Evolutionary conservation across 441 rosid genomes (phyloP).

Genomic region (Gossypium davidsonii): DNA sequence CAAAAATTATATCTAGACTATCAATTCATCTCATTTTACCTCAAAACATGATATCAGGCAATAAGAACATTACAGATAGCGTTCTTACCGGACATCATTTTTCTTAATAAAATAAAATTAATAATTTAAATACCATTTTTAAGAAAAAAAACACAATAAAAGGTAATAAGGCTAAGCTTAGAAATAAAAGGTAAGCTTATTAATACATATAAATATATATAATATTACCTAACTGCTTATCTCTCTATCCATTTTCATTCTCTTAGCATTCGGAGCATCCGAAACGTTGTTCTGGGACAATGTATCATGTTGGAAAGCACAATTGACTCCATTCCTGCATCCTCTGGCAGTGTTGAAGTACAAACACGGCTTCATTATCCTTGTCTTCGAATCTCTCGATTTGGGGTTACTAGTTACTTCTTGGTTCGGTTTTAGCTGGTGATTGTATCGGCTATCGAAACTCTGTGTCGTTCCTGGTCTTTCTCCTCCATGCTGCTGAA

Average conservation of each 20-base stretch:
- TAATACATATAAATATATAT: neutral
- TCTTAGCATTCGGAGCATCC: conserved; percentile 57
- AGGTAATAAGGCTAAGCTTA: too few species aligned
- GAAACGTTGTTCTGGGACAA: conserved; percentile 44
- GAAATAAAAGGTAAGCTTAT: conserved; percentile 17
- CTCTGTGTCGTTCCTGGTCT: conserved; percentile 56
- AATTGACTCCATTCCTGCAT: conserved; percentile 83
- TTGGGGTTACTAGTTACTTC: conserved; percentile 47
- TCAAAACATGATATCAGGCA: too few species aligned
- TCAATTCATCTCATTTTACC: too few species aligned
- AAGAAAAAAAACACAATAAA: too few species aligned
- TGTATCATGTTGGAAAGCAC: conserved; percentile 72
- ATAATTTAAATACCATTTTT: too few species aligned
- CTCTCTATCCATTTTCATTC: conserved; percentile 90
- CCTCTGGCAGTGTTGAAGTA: conserved; percentile 87
- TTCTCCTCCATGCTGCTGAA: conserved; percentile 94
- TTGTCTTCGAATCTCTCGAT: conserved; percentile 53
- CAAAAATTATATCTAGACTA: too few species aligned
- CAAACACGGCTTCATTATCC: conserved; percentile 81
- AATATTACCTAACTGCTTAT: conserved; percentile 39
- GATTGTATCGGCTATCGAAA: conserved; percentile 30
- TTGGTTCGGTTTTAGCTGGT: conserved; percentile 41
- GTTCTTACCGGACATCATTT: too few species aligned
- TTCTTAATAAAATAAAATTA: too few species aligned
- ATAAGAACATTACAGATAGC: too few species aligned